phyloP scores from a whole-genome alignment of 2,329 filamentous ascomycete species.

The Fusarium falciforme region DNA sequence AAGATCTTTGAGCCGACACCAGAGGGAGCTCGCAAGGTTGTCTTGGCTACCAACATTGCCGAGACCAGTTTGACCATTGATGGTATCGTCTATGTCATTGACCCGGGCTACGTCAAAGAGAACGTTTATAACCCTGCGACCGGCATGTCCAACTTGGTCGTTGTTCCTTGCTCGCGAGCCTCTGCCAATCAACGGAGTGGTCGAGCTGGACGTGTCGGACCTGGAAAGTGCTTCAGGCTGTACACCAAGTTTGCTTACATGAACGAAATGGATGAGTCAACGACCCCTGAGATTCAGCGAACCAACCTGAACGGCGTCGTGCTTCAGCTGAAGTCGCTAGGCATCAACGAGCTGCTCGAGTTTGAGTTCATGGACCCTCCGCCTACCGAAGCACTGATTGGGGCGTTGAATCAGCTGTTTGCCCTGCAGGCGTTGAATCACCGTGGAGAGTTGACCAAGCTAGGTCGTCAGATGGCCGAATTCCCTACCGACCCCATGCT shows the following conservation, averaged over 20 bases:
- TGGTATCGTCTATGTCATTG: slow-evolving; percentile 95
- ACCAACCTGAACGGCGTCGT: slow-evolving; percentile 89
- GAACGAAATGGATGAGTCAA: slow-evolving; percentile 93
- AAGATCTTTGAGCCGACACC: slow-evolving; percentile 97
- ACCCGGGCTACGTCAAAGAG: slow-evolving; percentile 95
- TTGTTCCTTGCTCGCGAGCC: slow-evolving; percentile 90
- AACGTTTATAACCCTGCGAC: slow-evolving; percentile 92
- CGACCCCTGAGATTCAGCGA: slow-evolving; percentile 91
- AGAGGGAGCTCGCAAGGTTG: slow-evolving; percentile 85
- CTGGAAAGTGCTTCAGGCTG: slow-evolving; percentile 91
- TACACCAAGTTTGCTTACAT: slow-evolving; percentile 96
- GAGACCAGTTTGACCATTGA: slow-evolving; percentile 97
- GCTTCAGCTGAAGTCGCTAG: slow-evolving; percentile 86
- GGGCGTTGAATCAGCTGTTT: slow-evolving; percentile 90
- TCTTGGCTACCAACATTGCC: slow-evolving; percentile 95
- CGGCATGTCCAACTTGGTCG: slow-evolving; percentile 91
- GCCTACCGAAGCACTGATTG: slow-evolving; percentile 87
- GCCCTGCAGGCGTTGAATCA: slow-evolving; percentile 90
- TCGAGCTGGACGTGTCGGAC: slow-evolving; percentile 89
- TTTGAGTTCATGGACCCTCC: slow-evolving; percentile 98
- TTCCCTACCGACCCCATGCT: slow-evolving; percentile 94
- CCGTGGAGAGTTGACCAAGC: slow-evolving; percentile 87
- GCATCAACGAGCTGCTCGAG: slow-evolving; percentile 90
- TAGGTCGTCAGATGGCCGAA: slow-evolving; percentile 94
- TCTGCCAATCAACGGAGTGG: slow-evolving; percentile 94